Evolutionary conservation across 176 grass and related monocot genomes (phyloP), one percentile per base, ranked within the genome.

Genomic region (Raddia guianensis): DNA sequence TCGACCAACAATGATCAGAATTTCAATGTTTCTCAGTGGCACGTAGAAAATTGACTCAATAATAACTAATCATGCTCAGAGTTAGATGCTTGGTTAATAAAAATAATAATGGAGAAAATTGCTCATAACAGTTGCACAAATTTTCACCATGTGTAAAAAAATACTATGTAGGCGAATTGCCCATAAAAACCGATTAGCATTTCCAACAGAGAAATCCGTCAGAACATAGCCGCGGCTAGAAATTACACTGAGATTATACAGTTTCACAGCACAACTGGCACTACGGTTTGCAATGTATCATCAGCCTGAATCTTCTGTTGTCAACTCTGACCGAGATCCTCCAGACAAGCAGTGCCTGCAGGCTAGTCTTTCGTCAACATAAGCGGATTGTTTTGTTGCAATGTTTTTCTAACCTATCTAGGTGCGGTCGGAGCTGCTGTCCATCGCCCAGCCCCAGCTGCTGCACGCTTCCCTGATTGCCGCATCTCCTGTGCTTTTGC

Each of bases 391-490:
- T 58, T 48, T 35, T 8, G 6, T 9, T 49, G 5, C 3, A 12
- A 2, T 10, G 3, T 43, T 58, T 1, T 43, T 58, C 72, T 77
- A 81, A 11, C 50, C 50, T 89, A 77, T 12, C 72, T 85, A 0
- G 66, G 87, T 5, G 72, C 72, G 2, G 77, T 52, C 5, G 77
- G 82, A 51, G 87, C 54, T 50, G 82, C 63, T 50, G 82, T 66
- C 87, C 87, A 89, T 77, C 87, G 79, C 32, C 87, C 87, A 53
- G 87, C 87, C 46, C 87, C 87, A 46, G 83, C 87, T 1, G 76
- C 78, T 0, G 82, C 49, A 8, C 78, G 87, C 72, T 82, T 76
- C 40, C 82, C 87, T 0, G 77, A 89, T 10, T 76, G 87, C 50
- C 78, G 65, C 83, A 82, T 85, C 77, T 35, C 83, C 78, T 89